Conservation (phyloP, 345 rosid genomes). For the Euphorbia pulcherrima region DNA sequence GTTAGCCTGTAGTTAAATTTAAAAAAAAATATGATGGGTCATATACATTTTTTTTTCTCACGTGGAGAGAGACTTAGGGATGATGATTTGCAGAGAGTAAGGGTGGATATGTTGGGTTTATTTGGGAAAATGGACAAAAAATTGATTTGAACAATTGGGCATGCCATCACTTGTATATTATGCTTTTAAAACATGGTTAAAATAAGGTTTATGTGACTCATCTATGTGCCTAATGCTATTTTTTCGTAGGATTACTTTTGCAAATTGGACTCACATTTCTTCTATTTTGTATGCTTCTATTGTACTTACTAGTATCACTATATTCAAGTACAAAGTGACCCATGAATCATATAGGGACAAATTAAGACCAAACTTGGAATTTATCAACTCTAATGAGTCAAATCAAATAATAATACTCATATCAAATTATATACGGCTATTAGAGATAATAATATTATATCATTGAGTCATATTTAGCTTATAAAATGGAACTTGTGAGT, state of each 20-base stretch:
- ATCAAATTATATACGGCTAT: no score
- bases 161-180: constrained; percentile 3
- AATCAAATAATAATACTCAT: no score
- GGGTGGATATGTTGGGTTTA: constrained; percentile 28
- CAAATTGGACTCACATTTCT: constrained; percentile 1
- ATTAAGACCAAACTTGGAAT: not conserved
- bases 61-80: constrained; percentile 17
- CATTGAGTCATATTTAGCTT: no score
- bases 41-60: constrained; percentile 10
- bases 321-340: not conserved
- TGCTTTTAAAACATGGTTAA: constrained; percentile 23
- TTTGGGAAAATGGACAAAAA: constrained; percentile 31
- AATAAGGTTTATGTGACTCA: constrained; percentile 18
- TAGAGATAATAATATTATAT: no score
- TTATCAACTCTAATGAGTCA: no score
- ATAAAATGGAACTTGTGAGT: no score
- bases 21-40: not conserved
- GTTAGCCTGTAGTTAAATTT: not conserved
- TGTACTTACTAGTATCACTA: not conserved
- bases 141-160: constrained; percentile 16
- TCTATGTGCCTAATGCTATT: not conserved
- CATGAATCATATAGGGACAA: not conserved
- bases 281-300: not conserved
- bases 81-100: constrained; percentile 14
- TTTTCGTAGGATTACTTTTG: constrained; percentile 4